Evolutionary conservation across 2,329 filamentous ascomycete genomes (phyloP).

Genomic region (Phialocephala sp.): DNA sequence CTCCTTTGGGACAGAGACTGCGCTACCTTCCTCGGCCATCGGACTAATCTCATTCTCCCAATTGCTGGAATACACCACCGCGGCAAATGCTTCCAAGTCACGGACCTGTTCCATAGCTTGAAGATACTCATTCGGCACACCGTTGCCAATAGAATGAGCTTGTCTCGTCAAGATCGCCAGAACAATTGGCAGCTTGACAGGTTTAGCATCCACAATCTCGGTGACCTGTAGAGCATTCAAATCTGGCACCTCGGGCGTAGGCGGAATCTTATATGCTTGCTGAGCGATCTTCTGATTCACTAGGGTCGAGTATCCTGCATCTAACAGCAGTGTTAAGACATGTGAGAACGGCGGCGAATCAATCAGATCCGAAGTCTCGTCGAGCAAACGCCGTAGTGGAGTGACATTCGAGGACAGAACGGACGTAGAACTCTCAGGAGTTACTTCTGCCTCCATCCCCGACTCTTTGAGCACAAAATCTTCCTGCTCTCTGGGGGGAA

Average conservation of each 20-base stretch:
- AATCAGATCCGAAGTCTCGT: conserved; percentile 94
- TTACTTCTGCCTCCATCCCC: conserved; percentile 69
- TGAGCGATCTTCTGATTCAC: conserved; percentile 81
- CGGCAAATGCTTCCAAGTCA: conserved; percentile 82
- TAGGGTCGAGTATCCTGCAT: conserved; percentile 83
- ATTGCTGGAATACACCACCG: conserved; percentile 87
- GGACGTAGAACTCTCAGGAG: conserved; percentile 45
- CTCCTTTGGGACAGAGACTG: conserved; percentile 29
- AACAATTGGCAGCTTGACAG: conserved; percentile 82
- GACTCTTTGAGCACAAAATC: conserved; percentile 84
- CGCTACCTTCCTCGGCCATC: conserved; percentile 31
- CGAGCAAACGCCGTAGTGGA: conserved; percentile 81
- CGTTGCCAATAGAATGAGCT: conserved; percentile 86
- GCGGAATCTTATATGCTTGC: conserved; percentile 74
- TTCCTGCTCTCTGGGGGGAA: conserved; percentile 81
- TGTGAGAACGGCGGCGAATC: conserved; percentile 91
- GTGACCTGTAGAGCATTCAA: conserved; percentile 47
- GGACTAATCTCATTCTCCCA: conserved; percentile 69
- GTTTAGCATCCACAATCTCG: conserved; percentile 57
- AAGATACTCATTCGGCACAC: conserved; percentile 73
- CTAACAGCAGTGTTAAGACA: conserved; percentile 84
- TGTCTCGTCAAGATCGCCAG: conserved; percentile 90
- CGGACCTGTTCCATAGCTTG: conserved; percentile 77
- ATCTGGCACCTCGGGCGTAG: conserved; percentile 39
- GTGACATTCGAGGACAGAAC: conserved; percentile 48